Evolutionary conservation across 495 filamentous ascomycete species (phyloP).

Genomic region (Letharia lupina): DNA sequence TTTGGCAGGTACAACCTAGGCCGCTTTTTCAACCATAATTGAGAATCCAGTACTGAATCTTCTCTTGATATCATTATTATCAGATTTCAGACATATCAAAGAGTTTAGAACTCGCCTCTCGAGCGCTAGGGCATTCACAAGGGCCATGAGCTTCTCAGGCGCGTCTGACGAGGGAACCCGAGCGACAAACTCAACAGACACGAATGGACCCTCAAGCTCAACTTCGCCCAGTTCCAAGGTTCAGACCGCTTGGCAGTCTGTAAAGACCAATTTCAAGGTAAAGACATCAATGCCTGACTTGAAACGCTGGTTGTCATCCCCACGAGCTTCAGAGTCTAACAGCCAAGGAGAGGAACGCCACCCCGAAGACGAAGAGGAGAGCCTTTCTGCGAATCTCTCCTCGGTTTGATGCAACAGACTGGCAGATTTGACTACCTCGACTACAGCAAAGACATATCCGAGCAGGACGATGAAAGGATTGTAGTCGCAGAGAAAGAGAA

Average conservation of each 20-base stretch:
- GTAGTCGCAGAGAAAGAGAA: not conserved
- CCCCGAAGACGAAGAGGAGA: constrained; percentile 10
- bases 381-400: constrained; percentile 20
- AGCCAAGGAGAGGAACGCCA: not conserved
- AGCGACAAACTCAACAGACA: not conserved
- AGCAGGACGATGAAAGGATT: not conserved
- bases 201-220: not conserved
- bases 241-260: constrained; percentile 13
- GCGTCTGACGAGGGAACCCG: not conserved
- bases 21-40: not conserved
- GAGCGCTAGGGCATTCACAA: not conserved
- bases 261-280: constrained; percentile 13
- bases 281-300: constrained; percentile 14
- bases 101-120: not conserved
- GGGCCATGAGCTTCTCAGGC: not conserved
- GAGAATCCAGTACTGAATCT: not conserved
- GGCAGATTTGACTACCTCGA: constrained; percentile 17
- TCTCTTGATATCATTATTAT: not conserved
- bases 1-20: not conserved
- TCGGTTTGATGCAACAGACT: constrained; percentile 19
- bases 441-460: not conserved
- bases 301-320: constrained; percentile 9
- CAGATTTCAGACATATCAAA: too few species aligned
- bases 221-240: not conserved
- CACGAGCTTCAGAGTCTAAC: constrained; percentile 7